Conservation (phyloP, 768 basidiomycete species). For the Favolaschia claudopus region DNA sequence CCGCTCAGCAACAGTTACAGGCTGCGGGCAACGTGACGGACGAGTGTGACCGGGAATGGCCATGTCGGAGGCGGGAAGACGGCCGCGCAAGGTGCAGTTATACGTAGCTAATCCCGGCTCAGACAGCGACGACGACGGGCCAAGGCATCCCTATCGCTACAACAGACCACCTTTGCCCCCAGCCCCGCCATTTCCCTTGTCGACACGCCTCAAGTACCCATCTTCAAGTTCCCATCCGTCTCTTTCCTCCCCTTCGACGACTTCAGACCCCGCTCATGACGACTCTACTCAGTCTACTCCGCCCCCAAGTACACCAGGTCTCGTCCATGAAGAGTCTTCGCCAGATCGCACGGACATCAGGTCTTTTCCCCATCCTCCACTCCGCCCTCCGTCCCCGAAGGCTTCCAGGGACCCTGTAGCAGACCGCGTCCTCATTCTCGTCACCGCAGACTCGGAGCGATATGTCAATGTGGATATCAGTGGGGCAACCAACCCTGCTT, state of each 20-base stretch:
- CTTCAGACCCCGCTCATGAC: slow-evolving; percentile 65
- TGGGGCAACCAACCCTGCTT: slow-evolving; percentile 66
- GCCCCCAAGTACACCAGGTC: slow-evolving; percentile 71
- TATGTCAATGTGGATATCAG: slow-evolving; percentile 78
- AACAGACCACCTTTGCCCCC: slow-evolving; percentile 42
- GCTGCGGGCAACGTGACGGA: background rate
- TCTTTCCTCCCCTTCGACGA: slow-evolving; percentile 74
- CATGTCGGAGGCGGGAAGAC: slow-evolving; percentile 72
- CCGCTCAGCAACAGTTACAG: no score
- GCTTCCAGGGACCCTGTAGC: slow-evolving; percentile 37
- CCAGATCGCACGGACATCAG: slow-evolving; percentile 40
- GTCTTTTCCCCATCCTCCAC: slow-evolving; percentile 39
- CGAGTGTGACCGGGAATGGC: slow-evolving; percentile 11
- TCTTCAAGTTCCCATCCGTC: slow-evolving; percentile 57
- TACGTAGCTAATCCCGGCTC: slow-evolving; percentile 70
- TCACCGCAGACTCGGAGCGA: slow-evolving; percentile 80
- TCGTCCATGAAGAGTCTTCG: slow-evolving; percentile 48
- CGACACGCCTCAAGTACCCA: slow-evolving; percentile 40
- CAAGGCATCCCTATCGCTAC: slow-evolving; percentile 40
- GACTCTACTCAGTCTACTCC: slow-evolving; percentile 80
- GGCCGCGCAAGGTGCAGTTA: slow-evolving; percentile 51
- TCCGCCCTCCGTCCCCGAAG: slow-evolving; percentile 28
- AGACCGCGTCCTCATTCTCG: slow-evolving; percentile 63
- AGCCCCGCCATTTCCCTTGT: slow-evolving; percentile 42
- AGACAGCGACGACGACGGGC: slow-evolving; percentile 47